Conservation (phyloP, 2,329 filamentous ascomycete species). For the Penicillium sp. region DNA sequence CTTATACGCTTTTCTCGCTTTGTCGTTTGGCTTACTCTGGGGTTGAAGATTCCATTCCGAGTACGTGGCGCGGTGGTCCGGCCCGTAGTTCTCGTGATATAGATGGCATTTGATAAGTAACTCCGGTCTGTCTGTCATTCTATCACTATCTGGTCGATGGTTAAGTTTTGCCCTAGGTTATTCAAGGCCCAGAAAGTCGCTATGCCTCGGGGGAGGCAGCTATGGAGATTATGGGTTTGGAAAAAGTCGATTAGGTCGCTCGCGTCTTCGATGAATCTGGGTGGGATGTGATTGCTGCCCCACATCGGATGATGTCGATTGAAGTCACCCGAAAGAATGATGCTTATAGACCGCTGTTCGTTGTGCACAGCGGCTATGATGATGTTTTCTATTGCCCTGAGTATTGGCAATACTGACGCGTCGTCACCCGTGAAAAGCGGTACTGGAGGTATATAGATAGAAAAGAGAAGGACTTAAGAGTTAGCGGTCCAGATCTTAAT, state of each 20-base stretch:
- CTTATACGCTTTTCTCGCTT: neutral
- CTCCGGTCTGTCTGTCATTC: conserved; percentile 6
- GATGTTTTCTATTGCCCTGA: conserved; percentile 1
- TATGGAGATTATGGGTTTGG: conserved; percentile 3
- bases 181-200: conserved; percentile 6
- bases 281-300: no score
- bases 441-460: conserved; percentile 11
- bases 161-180: neutral
- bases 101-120: conserved; percentile 23
- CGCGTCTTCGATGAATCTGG: conserved; percentile 2
- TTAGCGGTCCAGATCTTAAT: conserved; percentile 14
- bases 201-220: conserved; percentile 10
- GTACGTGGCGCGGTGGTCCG: conserved; percentile 21
- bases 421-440: neutral
- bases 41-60: conserved; percentile 3
- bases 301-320: no score
- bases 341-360: no score
- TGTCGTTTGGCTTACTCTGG: neutral
- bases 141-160: neutral
- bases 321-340: neutral
- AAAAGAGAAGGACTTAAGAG: conserved; percentile 17
- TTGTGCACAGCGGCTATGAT: neutral
- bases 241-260: conserved; percentile 12
- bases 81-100: conserved; percentile 26
- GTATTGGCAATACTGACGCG: neutral